These are phyloP conservation scores for Anisodus tanguticus DNA, from an alignment of 257 asterid species.

Conservation along the genomic window DNA sequence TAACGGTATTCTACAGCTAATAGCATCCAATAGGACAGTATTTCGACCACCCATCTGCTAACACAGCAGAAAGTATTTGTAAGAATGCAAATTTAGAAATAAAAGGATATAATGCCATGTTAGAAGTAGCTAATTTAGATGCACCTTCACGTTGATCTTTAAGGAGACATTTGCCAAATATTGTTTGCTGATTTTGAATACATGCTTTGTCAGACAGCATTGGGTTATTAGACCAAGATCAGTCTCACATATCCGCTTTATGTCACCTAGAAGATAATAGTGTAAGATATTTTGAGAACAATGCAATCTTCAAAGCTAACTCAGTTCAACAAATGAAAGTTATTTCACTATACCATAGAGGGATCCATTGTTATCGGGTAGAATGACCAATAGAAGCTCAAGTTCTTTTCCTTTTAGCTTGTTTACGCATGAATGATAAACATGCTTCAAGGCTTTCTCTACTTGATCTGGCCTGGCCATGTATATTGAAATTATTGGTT, in stretches of 20 bases:
- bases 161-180: slow-evolving; percentile 96
- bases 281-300: not conserved
- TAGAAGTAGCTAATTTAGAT: not conserved
- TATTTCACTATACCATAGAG: slow-evolving; percentile 66
- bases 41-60: slow-evolving; percentile 98
- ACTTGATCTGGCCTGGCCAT: slow-evolving; percentile 93
- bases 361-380: slow-evolving; percentile 94
- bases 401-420: slow-evolving; percentile 90
- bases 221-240: slow-evolving; percentile 95
- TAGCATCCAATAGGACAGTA: slow-evolving; percentile 83
- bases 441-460: slow-evolving; percentile 91
- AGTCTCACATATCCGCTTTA: slow-evolving; percentile 96
- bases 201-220: slow-evolving; percentile 95
- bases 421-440: slow-evolving; percentile 71
- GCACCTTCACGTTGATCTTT: slow-evolving; percentile 93
- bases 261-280: slow-evolving; percentile 59
- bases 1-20: slow-evolving; percentile 91
- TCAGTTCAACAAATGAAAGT: not conserved
- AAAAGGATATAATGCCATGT: not conserved
- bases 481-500: slow-evolving; percentile 86
- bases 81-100: not conserved
- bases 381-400: slow-evolving; percentile 87
- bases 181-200: slow-evolving; percentile 95
- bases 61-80: not conserved
- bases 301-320: not conserved